A percentile compares a stretch with the other conserved stretches of the same genome.
These are phyloP conservation scores for Boletus subparvulus DNA, from an alignment of 768 basidiomycete genomes.

Conservation along the genomic window DNA sequence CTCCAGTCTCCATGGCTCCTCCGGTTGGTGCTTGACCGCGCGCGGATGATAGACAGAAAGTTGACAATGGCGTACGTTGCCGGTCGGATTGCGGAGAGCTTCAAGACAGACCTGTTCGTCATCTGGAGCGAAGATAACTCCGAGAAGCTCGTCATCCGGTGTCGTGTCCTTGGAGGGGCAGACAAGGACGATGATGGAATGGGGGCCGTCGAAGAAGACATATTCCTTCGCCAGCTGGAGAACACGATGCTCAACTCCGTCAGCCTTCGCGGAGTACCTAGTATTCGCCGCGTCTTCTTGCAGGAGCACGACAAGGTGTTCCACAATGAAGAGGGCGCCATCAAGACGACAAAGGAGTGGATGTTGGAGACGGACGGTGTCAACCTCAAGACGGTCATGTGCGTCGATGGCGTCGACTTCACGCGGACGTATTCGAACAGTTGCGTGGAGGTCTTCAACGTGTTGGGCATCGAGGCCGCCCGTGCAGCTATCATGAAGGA, in stretches of 20 bases:
- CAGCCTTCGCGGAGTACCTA: constrained; percentile 88
- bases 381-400: constrained; percentile 94
- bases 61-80: constrained; percentile 94
- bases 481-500: constrained; percentile 94
- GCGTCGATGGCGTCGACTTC: constrained; percentile 93
- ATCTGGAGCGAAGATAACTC: constrained; percentile 99
- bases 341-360: constrained; percentile 78
- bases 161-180: constrained; percentile 81
- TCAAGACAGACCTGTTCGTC: constrained; percentile 94
- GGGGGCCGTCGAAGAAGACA: constrained; percentile 83
- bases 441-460: constrained; percentile 91
- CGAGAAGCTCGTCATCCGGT: constrained; percentile 94
- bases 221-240: constrained; percentile 94
- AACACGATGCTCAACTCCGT: constrained; percentile 96
- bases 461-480: constrained; percentile 96
- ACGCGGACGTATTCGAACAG: constrained; percentile 94
- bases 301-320: constrained; percentile 80
- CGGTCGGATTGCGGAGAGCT: constrained; percentile 88
- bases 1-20: constrained; percentile 96
- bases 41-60: constrained; percentile 97
- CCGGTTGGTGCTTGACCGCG: constrained; percentile 93
- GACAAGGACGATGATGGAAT: constrained; percentile 85
- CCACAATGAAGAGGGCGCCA: constrained; percentile 61
- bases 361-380: constrained; percentile 96
- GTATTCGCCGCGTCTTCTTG: constrained; percentile 92